Base-by-base conservation (phyloP, 495 filamentous ascomycete genomes). In the Astrothelium macrocarpum region DNA sequence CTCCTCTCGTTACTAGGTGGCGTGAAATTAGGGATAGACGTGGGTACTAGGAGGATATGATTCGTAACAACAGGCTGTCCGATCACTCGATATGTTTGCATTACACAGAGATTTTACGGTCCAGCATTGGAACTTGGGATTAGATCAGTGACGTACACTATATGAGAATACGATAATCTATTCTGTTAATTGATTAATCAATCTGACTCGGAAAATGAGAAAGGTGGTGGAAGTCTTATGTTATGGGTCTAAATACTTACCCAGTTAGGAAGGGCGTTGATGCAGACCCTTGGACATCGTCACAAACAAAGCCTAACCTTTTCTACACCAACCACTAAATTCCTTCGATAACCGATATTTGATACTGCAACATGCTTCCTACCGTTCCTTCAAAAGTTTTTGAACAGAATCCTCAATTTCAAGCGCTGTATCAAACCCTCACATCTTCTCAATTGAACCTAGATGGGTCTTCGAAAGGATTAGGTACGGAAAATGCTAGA, bases 361-460 rank as follows among this genome's bases (percentile, higher is more conserved):
- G n/a, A n/a, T n/a, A n/a, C n/a, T n/a, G n/a, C 32, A 64, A 23
- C 2, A 76, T 76, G 74, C 65, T 77, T 4, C 75, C 74, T 4
- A 72, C 73, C 59, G 62, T 77, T 11, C 70, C 73, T 28, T 61
- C 66, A 0, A 53, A 43, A 2, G 62, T 72, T 14, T 64, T 75
- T 10, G 46, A 68, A 11, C 56, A 67, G 5, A 77, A 78, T 64
- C 76, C 75, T 29, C 68, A 68, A 23, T 76, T 78, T 62, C 68
- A 70, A 14, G 63, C 66, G 7, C 67, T 78, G 7, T 76, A 78
- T 66, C 64, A 68, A 46, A 68, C 74, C 43, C 65, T 78, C 23
- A 65, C 65, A 25, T 66, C 66, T 11, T 64, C 66, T 58, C 71
- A 71, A 62, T 61, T 78, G 11, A 75, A 76, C 59, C 25, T 63